phyloP scores from a whole-genome alignment of 1,139 yeast species.

The Protomyces inouyei region DNA sequence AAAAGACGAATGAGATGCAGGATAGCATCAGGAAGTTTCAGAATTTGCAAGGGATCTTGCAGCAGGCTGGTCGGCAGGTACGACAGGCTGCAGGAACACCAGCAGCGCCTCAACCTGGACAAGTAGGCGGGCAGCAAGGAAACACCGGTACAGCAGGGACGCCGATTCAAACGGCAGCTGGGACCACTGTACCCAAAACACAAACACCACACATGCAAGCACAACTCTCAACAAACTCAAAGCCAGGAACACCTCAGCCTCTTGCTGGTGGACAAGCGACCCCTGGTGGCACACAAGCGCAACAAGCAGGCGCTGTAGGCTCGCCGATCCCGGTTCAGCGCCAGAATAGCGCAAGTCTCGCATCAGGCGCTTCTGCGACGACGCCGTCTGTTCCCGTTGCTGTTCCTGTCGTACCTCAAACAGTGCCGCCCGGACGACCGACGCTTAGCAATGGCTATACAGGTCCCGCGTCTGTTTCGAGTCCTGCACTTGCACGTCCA shows the following conservation, averaged over 20 bases:
- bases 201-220: background rate
- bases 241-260: background rate
- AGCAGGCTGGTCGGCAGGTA: slow-evolving; percentile 8
- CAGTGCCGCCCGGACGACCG: slow-evolving; percentile 28
- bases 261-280: slow-evolving; percentile 18
- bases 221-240: background rate
- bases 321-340: slow-evolving; percentile 14
- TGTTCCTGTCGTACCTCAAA: slow-evolving; percentile 30
- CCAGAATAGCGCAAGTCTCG: slow-evolving; percentile 26
- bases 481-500: slow-evolving; percentile 31
- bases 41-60: slow-evolving; percentile 21
- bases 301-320: slow-evolving; percentile 44
- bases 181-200: background rate
- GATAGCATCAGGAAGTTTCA: slow-evolving; percentile 27
- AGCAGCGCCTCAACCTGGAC: background rate
- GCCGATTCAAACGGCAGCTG: background rate
- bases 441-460: slow-evolving; percentile 26
- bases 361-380: slow-evolving; percentile 3
- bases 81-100: slow-evolving; percentile 12
- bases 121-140: background rate
- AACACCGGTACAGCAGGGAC: background rate
- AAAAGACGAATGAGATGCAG: slow-evolving; percentile 28
- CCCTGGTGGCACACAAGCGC: slow-evolving; percentile 50
- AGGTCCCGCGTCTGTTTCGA: slow-evolving; percentile 29
- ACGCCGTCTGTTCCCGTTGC: slow-evolving; percentile 8